These are phyloP conservation scores for Phyllosticta paracitricarpa DNA, from an alignment of 2,329 filamentous ascomycete species.

Conservation along the genomic window DNA sequence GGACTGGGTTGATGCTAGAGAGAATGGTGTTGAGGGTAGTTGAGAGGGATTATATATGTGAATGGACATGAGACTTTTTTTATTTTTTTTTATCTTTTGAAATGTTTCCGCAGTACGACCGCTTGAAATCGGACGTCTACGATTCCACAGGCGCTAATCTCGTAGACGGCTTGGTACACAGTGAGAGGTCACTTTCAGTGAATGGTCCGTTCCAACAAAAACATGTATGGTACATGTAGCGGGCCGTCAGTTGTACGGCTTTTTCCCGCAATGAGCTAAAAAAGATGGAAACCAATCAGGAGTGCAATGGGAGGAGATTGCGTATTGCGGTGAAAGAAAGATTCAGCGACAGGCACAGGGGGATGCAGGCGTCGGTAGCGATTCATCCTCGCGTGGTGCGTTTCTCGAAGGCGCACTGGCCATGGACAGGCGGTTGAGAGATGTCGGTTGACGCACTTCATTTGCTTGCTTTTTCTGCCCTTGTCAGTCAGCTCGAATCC, in stretches of 20 bases:
- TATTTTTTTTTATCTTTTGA: background rate
- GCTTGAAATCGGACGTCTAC: slow-evolving; percentile 35
- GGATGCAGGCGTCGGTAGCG: slow-evolving; percentile 1
- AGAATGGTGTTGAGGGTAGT: background rate
- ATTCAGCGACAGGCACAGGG: slow-evolving; percentile 6
- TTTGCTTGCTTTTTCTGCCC: background rate
- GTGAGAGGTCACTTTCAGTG: background rate
- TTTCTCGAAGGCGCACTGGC: slow-evolving; percentile 7
- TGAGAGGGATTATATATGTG: slow-evolving; percentile 8
- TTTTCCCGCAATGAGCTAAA: background rate
- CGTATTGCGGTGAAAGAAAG: background rate
- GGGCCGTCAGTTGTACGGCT: slow-evolving; percentile 8
- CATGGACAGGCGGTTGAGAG: background rate
- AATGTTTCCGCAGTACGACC: background rate
- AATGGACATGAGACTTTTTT: slow-evolving; percentile 1
- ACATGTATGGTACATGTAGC: slow-evolving; percentile 7
- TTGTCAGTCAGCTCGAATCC: background rate
- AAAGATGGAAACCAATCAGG: slow-evolving; percentile 5
- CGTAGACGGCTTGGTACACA: slow-evolving; percentile 5
- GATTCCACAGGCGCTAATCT: slow-evolving; percentile 20
- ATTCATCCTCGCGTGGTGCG: slow-evolving; percentile 7
- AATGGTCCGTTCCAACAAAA: slow-evolving; percentile 2
- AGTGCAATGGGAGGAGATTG: background rate
- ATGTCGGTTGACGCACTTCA: background rate
- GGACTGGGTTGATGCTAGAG: background rate